Conservation (phyloP, 176 grass and related monocot genomes). For the Oryza rufipogon region DNA sequence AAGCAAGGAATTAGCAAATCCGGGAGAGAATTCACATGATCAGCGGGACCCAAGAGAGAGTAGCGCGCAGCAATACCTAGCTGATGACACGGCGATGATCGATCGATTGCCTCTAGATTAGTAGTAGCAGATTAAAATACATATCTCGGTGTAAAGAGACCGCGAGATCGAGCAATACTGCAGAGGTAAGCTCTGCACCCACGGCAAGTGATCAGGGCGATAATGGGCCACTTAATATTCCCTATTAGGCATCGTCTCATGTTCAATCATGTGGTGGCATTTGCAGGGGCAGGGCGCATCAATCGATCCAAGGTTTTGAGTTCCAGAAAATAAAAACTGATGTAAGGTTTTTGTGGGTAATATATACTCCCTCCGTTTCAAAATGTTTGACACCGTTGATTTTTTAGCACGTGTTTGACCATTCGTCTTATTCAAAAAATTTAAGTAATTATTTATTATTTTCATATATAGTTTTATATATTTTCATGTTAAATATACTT, state of each 20-base stretch:
- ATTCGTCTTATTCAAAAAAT: no score
- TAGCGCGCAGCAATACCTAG: not conserved
- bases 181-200: conserved; percentile 32
- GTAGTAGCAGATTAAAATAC: not conserved
- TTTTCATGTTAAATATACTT: no score
- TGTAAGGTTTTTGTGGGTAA: not conserved
- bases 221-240: conserved; percentile 7
- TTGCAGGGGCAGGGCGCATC: not conserved
- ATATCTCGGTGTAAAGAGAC: conserved; percentile 34
- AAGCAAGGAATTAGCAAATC: conserved; percentile 34
- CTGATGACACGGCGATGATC: conserved; percentile 11
- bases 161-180: not conserved
- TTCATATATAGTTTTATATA: no score
- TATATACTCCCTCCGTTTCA: no score
- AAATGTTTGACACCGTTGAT: no score
- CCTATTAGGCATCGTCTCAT: not conserved
- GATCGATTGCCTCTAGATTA: not conserved
- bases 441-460: no score
- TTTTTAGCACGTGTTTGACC: no score
- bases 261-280: not conserved
- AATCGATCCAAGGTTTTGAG: not conserved
- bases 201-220: conserved; percentile 51
- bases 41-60: not conserved
- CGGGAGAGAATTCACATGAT: not conserved
- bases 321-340: not conserved